Evolutionary conservation across 345 rosid species (phyloP).

Genomic region (Limnanthes douglasii): DNA sequence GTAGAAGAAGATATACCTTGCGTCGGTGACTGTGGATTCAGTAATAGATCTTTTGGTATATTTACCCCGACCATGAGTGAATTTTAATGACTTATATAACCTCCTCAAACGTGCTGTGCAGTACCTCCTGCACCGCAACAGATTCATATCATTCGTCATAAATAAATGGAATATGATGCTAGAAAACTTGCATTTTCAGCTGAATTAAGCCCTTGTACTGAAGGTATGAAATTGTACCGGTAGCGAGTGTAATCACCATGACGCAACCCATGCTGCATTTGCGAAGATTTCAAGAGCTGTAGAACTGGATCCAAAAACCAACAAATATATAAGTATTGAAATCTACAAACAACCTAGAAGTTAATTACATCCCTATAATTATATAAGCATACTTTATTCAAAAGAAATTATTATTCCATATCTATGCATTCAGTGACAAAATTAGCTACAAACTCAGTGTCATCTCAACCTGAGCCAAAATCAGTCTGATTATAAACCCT

Average conservation of each 20-base stretch:
- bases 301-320: slow-evolving; percentile 29
- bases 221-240: slow-evolving; percentile 28
- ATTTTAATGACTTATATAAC: slow-evolving; percentile 80
- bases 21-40: slow-evolving; percentile 89
- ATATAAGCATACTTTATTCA: too few relatives aligned
- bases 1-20: slow-evolving; percentile 32
- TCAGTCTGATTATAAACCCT: not conserved
- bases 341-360: too few relatives aligned
- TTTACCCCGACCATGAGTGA: slow-evolving; percentile 93
- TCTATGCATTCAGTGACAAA: too few relatives aligned
- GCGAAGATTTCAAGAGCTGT: slow-evolving; percentile 81
- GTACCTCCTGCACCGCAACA: slow-evolving; percentile 53
- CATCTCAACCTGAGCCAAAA: not conserved
- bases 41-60: slow-evolving; percentile 48
- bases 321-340: too few relatives aligned
- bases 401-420: too few relatives aligned
- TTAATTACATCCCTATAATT: too few relatives aligned
- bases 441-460: not conserved
- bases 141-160: slow-evolving; percentile 7
- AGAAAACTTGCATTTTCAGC: not conserved
- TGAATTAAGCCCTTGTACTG: not conserved
- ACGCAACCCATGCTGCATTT: slow-evolving; percentile 97
- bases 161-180: not conserved
- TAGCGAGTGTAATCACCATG: slow-evolving; percentile 91
- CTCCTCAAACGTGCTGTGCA: slow-evolving; percentile 95